Conservation (phyloP, 768 basidiomycete species). For the Dictyophora rubrovolvata region DNA sequence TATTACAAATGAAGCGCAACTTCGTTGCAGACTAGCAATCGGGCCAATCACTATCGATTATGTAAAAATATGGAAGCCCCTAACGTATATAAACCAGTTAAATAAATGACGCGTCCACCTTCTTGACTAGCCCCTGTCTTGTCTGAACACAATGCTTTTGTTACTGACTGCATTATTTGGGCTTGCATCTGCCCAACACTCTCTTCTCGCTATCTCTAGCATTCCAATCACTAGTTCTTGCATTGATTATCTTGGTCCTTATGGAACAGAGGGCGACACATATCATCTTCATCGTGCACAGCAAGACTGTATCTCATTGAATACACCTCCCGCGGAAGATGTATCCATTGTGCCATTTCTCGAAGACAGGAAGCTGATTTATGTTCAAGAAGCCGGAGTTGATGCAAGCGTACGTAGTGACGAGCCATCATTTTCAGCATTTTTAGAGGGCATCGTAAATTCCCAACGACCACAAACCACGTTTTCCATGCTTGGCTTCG, state of each 20-base stretch:
- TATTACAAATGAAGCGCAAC: too few species aligned
- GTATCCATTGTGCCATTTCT: neutral
- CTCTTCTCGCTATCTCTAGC: neutral
- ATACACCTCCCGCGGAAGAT: neutral
- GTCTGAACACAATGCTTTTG: neutral
- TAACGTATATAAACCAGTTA: too few species aligned
- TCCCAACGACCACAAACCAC: neutral
- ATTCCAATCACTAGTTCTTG: neutral
- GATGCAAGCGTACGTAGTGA: slow-evolving; percentile 11
- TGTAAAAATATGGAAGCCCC: too few species aligned
- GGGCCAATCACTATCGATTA: too few species aligned
- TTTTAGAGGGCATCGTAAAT: neutral
- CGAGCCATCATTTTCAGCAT: neutral
- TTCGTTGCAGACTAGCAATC: too few species aligned
- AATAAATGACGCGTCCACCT: neutral
- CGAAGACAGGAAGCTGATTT: slow-evolving; percentile 15
- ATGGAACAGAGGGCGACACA: neutral
- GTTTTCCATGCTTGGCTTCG: neutral
- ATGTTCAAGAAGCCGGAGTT: slow-evolving; percentile 27
- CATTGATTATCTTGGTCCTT: neutral
- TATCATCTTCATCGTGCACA: neutral
- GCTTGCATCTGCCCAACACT: neutral
- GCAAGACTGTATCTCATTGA: neutral
- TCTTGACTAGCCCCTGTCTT: neutral
- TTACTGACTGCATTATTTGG: neutral